Conservation (phyloP, 768 basidiomycete genomes). For the Inosperma sp. region DNA sequence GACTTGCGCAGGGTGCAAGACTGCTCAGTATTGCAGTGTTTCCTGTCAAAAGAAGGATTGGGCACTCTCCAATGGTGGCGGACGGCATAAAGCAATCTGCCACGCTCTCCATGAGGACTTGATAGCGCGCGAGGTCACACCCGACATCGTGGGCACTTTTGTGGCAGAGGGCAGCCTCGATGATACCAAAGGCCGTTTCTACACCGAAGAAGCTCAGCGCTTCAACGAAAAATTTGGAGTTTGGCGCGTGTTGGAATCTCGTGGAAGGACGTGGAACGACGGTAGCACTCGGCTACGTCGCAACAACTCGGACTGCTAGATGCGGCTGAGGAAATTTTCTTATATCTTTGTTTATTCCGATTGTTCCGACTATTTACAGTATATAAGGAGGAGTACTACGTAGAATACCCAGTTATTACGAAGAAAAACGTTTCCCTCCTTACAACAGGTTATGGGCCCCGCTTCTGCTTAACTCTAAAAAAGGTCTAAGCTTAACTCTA, state of each 20-base stretch:
- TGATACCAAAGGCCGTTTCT: background rate
- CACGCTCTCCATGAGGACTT: background rate
- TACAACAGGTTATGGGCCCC: constrained; percentile 33
- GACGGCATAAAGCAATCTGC: constrained; percentile 1
- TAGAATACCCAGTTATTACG: no score
- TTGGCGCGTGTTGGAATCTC: no score
- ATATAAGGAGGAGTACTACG: no score
- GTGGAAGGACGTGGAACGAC: no score
- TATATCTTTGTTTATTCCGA: no score
- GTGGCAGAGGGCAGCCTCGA: background rate
- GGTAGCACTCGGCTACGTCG: no score
- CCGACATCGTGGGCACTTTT: background rate
- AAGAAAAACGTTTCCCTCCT: background rate
- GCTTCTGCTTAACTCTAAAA: constrained; percentile 13
- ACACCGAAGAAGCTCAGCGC: background rate
- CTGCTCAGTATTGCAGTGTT: background rate
- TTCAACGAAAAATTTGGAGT: background rate
- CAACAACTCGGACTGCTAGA: no score
- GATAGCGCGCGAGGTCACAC: background rate
- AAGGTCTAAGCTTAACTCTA: constrained; percentile 7
- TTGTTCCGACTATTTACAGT: no score
- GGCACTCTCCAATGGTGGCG: background rate
- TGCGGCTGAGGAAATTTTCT: no score
- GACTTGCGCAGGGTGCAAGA: background rate
- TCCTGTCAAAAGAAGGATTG: background rate